Evolutionary conservation across 768 basidiomycete species (phyloP).

Genomic region (Gelatoporia subvermispora): DNA sequence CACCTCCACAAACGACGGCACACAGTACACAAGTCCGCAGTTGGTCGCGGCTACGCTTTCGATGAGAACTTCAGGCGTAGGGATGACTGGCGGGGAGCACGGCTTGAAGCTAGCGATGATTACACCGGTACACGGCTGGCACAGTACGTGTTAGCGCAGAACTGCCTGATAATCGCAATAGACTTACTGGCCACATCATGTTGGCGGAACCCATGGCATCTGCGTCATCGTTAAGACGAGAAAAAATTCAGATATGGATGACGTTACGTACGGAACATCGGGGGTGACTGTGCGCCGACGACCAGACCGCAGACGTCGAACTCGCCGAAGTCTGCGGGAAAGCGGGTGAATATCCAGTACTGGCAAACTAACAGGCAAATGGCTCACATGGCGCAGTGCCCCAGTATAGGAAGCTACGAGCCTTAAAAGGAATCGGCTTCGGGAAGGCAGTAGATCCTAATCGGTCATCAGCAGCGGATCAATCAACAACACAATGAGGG

Average conservation of each 20-base stretch:
- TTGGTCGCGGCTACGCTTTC: conserved; percentile 7
- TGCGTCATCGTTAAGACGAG: background rate
- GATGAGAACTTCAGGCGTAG: conserved; percentile 15
- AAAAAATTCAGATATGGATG: conserved; percentile 1
- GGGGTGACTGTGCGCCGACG: conserved; percentile 14
- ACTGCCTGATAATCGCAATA: background rate
- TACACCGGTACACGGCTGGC: conserved; percentile 9
- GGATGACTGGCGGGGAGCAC: conserved; percentile 11
- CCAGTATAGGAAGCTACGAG: conserved; percentile 14
- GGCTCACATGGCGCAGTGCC: conserved; percentile 9
- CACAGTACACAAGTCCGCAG: conserved; percentile 11
- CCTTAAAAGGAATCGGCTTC: conserved; percentile 14
- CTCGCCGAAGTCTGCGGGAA: conserved; percentile 7
- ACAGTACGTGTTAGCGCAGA: background rate
- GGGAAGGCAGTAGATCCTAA: conserved; percentile 18
- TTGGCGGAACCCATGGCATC: conserved; percentile 8
- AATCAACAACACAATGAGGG: conserved; percentile 5
- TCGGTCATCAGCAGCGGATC: conserved; percentile 25
- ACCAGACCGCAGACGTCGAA: conserved; percentile 13
- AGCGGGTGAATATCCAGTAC: background rate
- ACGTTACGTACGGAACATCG: conserved; percentile 20
- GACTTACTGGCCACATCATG: conserved; percentile 4
- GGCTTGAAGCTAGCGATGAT: conserved; percentile 20
- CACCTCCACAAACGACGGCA: conserved; percentile 15
- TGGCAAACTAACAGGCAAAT: background rate